Evolutionary conservation across 2,329 filamentous ascomycete genomes (phyloP).

Genomic region (Sporothrix inflata): DNA sequence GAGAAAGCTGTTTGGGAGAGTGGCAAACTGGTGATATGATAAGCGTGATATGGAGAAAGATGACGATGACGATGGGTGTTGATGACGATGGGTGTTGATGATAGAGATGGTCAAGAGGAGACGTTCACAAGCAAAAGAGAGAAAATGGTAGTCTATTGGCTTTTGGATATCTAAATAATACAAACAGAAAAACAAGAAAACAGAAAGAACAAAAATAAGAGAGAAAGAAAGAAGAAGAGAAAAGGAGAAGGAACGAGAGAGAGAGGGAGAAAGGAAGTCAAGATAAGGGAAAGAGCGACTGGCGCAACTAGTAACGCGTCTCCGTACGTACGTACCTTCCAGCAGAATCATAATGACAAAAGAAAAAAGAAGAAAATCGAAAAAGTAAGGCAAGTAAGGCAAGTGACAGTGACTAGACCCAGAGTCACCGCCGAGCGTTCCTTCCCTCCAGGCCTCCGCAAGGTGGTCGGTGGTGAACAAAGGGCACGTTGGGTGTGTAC

Average conservation of each 20-base stretch:
- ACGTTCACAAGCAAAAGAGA: conserved; percentile 12
- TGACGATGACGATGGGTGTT: not conserved
- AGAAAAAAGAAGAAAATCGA: not conserved
- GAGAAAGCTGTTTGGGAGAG: not conserved
- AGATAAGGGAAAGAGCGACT: conserved; percentile 9
- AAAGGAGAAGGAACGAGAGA: conserved; percentile 3
- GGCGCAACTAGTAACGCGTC: not conserved
- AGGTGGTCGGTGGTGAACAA: conserved; percentile 3
- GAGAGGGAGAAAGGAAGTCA: not conserved
- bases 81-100: not conserved
- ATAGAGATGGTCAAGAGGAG: not conserved
- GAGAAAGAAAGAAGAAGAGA: not conserved
- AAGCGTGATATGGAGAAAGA: not conserved
- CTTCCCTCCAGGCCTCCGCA: not conserved
- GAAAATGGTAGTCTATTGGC: conserved; percentile 14
- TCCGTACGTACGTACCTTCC: not conserved
- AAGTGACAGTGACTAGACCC: not conserved
- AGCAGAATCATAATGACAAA: not conserved
- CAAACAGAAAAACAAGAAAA: conserved; percentile 11
- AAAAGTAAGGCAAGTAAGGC: conserved; percentile 3
- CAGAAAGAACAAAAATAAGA: conserved; percentile 15
- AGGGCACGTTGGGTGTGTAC: not conserved
- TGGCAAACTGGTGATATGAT: not conserved
- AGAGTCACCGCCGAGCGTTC: conserved; percentile 15
- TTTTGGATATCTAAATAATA: conserved; percentile 24